Evolutionary conservation across 768 basidiomycete genomes (phyloP), one percentile per base, ranked within the genome.

Genomic region (Trametes sanguinea): DNA sequence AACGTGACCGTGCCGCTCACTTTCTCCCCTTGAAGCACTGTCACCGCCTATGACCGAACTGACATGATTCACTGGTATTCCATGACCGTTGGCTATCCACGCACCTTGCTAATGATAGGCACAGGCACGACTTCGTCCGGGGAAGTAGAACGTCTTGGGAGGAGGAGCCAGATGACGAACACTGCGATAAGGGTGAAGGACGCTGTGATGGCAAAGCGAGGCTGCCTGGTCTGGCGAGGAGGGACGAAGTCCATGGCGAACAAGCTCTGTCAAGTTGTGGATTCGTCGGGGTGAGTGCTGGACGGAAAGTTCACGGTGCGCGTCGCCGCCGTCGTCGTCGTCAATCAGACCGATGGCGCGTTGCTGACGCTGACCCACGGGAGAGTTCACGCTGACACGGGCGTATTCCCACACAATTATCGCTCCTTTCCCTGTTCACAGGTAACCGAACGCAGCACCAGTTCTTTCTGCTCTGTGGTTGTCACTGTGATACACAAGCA

Each of bases 1-100:
- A 94, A 92, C 43, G 77, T 79, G 61, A 92, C 83, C 4, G 80
- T 84, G 43, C 92, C 92, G 43, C 76, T 74, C 53, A 88, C 87
- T 4, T 85, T 83, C 67, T 82, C 81, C 43, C 88, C 88, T 55
- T 78, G 80, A 63, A 93, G 75, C 44, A 90, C 81, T 2, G 81
- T 88, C 39, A 82, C 76, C 29, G 85, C 85, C 85, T 86, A 67
- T 6, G 35, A 11, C 6, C 35, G 35, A 37, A 22, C 22, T 37
- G 35, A 2, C 35, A 37, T 37, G 35, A 2, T 33, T 11, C 11
- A 14, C 39, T 11, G 17, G 14, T 7, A 5, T 22, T 4, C 10
- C 4, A 9, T 3, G 14, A 6, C n/a, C 0, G 14, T 9, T 4
- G 10, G 1, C 9, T 2, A 17, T 11, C 4, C 9, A 27, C 61